Evolutionary conservation across 2,329 filamentous ascomycete species (phyloP).

Genomic region (Ceratocystis eucalypticola): DNA sequence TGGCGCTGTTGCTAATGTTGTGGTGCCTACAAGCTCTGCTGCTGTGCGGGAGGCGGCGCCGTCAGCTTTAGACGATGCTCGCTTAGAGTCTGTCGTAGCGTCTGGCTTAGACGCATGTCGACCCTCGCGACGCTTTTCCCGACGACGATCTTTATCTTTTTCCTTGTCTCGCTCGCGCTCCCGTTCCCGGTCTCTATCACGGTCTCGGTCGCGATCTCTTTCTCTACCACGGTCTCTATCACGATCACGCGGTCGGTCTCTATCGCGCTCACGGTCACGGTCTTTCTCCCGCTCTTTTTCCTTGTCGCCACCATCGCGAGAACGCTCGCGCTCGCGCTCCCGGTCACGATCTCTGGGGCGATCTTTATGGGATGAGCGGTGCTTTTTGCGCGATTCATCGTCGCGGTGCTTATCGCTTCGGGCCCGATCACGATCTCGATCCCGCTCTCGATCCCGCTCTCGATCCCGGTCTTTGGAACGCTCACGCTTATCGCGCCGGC

Average conservation of each 20-base stretch:
- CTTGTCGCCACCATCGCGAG: slow-evolving; percentile 26
- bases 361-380: slow-evolving; percentile 34
- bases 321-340: slow-evolving; percentile 31
- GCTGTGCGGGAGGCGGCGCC: neutral
- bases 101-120: slow-evolving; percentile 27
- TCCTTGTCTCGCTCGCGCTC: slow-evolving; percentile 29
- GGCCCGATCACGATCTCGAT: slow-evolving; percentile 22
- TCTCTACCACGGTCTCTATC: slow-evolving; percentile 31
- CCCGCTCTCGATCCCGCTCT: slow-evolving; percentile 27
- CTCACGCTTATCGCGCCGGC: slow-evolving; percentile 46
- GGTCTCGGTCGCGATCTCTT: slow-evolving; percentile 25
- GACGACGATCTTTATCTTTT: slow-evolving; percentile 25
- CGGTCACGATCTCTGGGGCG: slow-evolving; percentile 28
- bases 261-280: slow-evolving; percentile 20
- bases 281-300: slow-evolving; percentile 25
- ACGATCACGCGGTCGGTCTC: slow-evolving; percentile 22
- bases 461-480: slow-evolving; percentile 31
- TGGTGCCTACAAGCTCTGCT: neutral
- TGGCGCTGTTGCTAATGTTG: slow-evolving; percentile 16
- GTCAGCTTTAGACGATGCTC: neutral
- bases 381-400: slow-evolving; percentile 30
- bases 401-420: slow-evolving; percentile 35
- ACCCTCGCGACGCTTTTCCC: slow-evolving; percentile 28
- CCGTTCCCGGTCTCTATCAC: slow-evolving; percentile 21
- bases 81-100: neutral